Evolutionary conservation across 768 basidiomycete species (phyloP).

Genomic region (Collybiopsis confluens): DNA sequence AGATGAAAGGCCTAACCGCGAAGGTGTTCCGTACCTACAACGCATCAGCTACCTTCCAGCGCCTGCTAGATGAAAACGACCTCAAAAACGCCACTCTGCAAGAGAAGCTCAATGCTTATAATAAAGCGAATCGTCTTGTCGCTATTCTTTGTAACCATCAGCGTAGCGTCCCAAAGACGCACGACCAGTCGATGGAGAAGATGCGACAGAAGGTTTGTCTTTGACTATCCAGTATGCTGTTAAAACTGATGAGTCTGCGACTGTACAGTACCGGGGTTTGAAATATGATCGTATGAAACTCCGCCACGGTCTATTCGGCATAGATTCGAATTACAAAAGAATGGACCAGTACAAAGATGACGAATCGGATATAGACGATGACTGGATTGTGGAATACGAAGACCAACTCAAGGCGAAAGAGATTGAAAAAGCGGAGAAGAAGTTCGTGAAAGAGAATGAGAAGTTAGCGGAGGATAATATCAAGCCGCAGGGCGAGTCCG

Average conservation of each 20-base stretch:
- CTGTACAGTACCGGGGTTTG: conserved; percentile 71
- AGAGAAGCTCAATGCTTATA: conserved; percentile 96
- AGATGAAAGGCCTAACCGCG: conserved; percentile 97
- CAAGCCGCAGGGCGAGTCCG: conserved; percentile 50
- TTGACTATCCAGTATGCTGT: not conserved
- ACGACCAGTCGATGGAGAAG: conserved; percentile 92
- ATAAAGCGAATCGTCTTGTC: conserved; percentile 94
- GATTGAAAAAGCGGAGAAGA: conserved; percentile 87
- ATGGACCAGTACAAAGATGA: conserved; percentile 70
- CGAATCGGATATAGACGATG: conserved; percentile 94
- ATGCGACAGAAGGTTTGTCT: conserved; percentile 80
- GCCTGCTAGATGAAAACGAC: conserved; percentile 71
- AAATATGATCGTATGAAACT: conserved; percentile 99
- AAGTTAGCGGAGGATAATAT: conserved; percentile 73
- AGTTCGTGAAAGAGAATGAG: conserved; percentile 92
- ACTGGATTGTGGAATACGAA: conserved; percentile 82
- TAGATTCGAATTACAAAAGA: conserved; percentile 81
- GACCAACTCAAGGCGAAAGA: conserved; percentile 73
- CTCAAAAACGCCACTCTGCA: conserved; percentile 69
- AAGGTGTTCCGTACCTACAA: conserved; percentile 99
- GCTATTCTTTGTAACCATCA: conserved; percentile 99
- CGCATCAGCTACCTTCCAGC: conserved; percentile 93
- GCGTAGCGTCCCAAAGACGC: conserved; percentile 86
- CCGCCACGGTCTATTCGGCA: conserved; percentile 76
- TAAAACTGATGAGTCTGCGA: conserved; percentile 7